Evolutionary conservation across 106 monocot genomes (phyloP).

Genomic region (Posidonia australis): DNA sequence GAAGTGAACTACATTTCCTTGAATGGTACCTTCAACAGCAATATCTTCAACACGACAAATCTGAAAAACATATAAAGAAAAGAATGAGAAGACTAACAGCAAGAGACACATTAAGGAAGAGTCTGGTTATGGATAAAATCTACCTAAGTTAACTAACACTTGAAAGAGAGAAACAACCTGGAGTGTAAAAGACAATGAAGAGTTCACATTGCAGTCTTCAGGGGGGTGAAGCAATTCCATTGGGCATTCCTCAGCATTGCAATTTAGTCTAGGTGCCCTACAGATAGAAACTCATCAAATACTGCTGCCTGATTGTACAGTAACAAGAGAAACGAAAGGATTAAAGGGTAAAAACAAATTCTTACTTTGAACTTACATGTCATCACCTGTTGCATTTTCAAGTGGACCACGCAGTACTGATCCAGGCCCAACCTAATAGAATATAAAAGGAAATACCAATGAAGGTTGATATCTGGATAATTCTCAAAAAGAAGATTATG

Average conservation of each 20-base stretch:
- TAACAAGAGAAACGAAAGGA: not conserved
- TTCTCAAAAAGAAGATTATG: no score
- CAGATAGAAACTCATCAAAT: not conserved
- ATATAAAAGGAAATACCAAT: not conserved
- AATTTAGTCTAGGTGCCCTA: slow-evolving; percentile 83
- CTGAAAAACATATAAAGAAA: slow-evolving; percentile 26
- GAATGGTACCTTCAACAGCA: slow-evolving; percentile 59
- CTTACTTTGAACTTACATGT: slow-evolving; percentile 50
- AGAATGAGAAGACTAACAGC: not conserved
- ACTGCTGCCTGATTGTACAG: not conserved
- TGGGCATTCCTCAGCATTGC: slow-evolving; percentile 66
- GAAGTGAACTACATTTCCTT: slow-evolving; percentile 95
- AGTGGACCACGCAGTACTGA: slow-evolving; percentile 86
- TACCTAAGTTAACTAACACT: not conserved
- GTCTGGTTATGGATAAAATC: not conserved
- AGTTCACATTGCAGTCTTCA: slow-evolving; percentile 96
- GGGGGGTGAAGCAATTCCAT: slow-evolving; percentile 85
- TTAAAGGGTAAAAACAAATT: not conserved
- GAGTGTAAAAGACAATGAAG: slow-evolving; percentile 87
- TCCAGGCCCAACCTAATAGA: slow-evolving; percentile 78
- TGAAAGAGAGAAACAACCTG: slow-evolving; percentile 40
- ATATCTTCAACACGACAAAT: slow-evolving; percentile 99
- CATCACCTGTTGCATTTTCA: slow-evolving; percentile 53
- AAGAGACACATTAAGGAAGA: not conserved
- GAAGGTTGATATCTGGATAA: not conserved